Evolutionary conservation across 768 basidiomycete genomes (phyloP).

Genomic region (Tricholoma sp.): DNA sequence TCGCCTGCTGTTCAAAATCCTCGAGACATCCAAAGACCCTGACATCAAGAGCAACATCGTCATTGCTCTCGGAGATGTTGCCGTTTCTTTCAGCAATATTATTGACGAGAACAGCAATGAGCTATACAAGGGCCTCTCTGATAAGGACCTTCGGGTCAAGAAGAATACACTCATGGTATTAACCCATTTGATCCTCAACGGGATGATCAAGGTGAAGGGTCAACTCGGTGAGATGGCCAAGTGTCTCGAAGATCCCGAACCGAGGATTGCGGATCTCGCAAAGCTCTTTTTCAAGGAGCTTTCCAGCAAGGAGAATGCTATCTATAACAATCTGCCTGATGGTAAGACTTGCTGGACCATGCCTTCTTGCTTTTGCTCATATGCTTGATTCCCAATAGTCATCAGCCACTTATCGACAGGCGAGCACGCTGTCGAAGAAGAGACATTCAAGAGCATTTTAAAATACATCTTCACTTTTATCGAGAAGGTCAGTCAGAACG

Average conservation of each 20-base stretch:
- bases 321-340: conserved; percentile 98
- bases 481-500: conserved; percentile 68
- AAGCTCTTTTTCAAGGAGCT: conserved; percentile 97
- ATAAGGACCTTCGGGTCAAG: conserved; percentile 85
- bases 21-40: conserved; percentile 86
- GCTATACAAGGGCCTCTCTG: conserved; percentile 90
- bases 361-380: conserved; percentile 1
- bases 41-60: conserved; percentile 94
- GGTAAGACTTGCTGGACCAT: conserved; percentile 38
- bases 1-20: conserved; percentile 84
- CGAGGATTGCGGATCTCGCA: conserved; percentile 87
- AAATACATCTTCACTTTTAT: conserved; percentile 95
- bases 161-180: conserved; percentile 99
- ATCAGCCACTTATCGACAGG: conserved; percentile 94
- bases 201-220: conserved; percentile 99
- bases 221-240: conserved; percentile 99
- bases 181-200: conserved; percentile 93
- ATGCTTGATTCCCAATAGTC: conserved; percentile 39
- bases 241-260: conserved; percentile 89
- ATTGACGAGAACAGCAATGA: conserved; percentile 97
- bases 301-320: conserved; percentile 96
- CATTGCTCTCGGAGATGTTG: conserved; percentile 96
- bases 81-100: conserved; percentile 95
- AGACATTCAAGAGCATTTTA: conserved; percentile 88
- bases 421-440: conserved; percentile 87